phyloP scores from a whole-genome alignment of 2,329 filamentous ascomycete genomes.

The Fusarium lyarnte region DNA sequence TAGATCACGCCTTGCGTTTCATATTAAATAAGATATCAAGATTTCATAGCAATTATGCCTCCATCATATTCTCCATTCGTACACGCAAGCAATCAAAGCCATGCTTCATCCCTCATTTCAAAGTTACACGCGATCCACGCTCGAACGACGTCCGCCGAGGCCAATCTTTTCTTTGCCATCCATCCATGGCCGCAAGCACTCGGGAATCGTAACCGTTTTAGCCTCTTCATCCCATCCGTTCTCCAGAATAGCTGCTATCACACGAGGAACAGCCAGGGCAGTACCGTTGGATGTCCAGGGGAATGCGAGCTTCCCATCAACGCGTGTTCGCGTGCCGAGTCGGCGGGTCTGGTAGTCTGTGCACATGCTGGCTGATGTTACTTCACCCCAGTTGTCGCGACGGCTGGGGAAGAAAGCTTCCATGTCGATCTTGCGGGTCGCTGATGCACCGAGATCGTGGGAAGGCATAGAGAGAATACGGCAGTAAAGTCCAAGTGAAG shows the following conservation, averaged over 20 bases:
- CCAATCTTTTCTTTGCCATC: conserved; percentile 75
- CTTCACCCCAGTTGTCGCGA: conserved; percentile 81
- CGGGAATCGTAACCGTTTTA: conserved; percentile 76
- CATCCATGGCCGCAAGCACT: conserved; percentile 87
- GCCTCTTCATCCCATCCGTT: conserved; percentile 83
- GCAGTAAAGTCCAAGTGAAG: conserved; percentile 80
- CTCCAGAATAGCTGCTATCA: conserved; percentile 89
- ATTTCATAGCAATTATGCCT: conserved; percentile 15
- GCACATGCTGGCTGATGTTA: conserved; percentile 90
- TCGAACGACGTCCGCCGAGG: conserved; percentile 42
- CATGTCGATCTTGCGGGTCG: conserved; percentile 88
- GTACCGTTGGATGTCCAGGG: conserved; percentile 95
- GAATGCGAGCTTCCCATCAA: conserved; percentile 70
- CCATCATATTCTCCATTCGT: conserved; percentile 14
- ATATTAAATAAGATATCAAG: conserved; percentile 28
- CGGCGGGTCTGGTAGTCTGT: conserved; percentile 93
- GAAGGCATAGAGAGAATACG: conserved; percentile 94
- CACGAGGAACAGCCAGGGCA: conserved; percentile 87
- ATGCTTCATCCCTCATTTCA: not conserved
- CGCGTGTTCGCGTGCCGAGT: conserved; percentile 77
- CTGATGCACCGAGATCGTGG: conserved; percentile 87
- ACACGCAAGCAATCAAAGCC: conserved; percentile 17
- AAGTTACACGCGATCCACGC: conserved; percentile 44
- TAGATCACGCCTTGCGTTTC: conserved; percentile 14
- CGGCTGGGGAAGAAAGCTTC: conserved; percentile 93